A percentile compares a stretch with the other conserved stretches of the same genome.
Conservation (phyloP, 1,284 basidiomycete genomes). For the Fomitiporia mediterranea region DNA sequence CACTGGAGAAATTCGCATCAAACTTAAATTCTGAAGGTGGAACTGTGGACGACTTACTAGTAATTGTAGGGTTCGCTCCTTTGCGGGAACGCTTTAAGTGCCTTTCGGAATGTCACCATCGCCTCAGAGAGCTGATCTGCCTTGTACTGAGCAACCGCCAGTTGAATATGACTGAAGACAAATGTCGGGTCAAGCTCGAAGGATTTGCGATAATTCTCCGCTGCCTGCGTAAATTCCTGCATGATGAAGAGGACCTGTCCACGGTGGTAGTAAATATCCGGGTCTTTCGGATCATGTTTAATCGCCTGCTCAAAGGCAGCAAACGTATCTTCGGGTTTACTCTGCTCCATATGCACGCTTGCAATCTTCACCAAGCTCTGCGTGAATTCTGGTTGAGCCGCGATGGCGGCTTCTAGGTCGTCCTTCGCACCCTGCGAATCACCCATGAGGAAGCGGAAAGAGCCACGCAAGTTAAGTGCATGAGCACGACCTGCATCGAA, state of each 20-base stretch:
- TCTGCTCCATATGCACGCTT: constrained; percentile 96
- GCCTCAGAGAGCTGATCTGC: constrained; percentile 70
- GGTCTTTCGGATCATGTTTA: constrained; percentile 77
- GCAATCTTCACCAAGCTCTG: constrained; percentile 98
- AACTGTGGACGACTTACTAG: constrained; percentile 58
- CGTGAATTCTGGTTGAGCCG: constrained; percentile 71
- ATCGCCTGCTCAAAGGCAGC: constrained; percentile 91
- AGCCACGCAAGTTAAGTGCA: constrained; percentile 91
- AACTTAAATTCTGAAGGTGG: not conserved
- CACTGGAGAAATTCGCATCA: constrained; percentile 44
- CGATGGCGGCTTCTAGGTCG: constrained; percentile 79
- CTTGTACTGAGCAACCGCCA: constrained; percentile 98
- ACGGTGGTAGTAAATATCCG: constrained; percentile 98
- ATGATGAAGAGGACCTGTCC: constrained; percentile 99
- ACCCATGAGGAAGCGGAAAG: constrained; percentile 92
- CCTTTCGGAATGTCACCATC: constrained; percentile 86
- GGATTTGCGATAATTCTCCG: constrained; percentile 88
- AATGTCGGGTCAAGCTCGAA: constrained; percentile 79
- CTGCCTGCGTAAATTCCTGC: constrained; percentile 83
- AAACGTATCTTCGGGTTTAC: constrained; percentile 77
- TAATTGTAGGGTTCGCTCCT: constrained; percentile 88
- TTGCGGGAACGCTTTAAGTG: constrained; percentile 77
- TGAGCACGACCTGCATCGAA: constrained; percentile 76
- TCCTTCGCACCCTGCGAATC: constrained; percentile 82
- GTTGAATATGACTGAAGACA: constrained; percentile 95